Base-by-base conservation (phyloP, 108 stramenopile species). In the Asterionellopsis glacialis region DNA sequence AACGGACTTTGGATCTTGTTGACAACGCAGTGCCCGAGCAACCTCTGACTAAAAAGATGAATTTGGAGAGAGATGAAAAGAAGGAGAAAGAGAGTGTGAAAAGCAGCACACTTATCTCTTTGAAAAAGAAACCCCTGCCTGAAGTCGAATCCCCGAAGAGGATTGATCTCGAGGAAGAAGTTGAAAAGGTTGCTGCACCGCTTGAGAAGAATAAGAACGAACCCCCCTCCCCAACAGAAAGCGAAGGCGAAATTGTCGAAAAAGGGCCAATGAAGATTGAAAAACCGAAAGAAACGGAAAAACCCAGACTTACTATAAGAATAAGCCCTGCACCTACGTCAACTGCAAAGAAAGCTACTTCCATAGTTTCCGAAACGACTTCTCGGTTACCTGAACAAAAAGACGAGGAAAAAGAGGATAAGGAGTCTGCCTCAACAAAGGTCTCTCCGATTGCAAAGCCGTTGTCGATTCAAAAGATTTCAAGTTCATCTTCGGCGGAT, bases 251-350 rank as follows among this genome's bases (percentile, higher is more conserved):
- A 16, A 21, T 22, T 61, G 27, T 26, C 6, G 18, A 19, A 22
- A 9, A 45, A 28, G 45, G 41, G 47, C 13, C 38, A 55, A 14
- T 18, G 56, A 18, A 51, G 42, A 23, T 27, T 23, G 63, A 52
- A 57, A 25, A 39, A 57, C 21, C 33, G 1, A 48, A 63, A 55
- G 44, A 54, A 67, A 24, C 9, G 7, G 27, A 51, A 45, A n/a
- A 26, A 45, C 45, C 10, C 41, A 41, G 41, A 55, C 39, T 15
- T 49, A 39, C 16, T 45, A 12, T 15, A 27, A 18, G 13, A 21
- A 18, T n/a, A 43, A 39, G 23, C 18, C 24, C 15, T 23, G 28
- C 39, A 1, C 1, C 21, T 19, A 50, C 49, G 14, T 2, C 22
- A 49, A 13, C 25, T 19, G 28, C 50, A 33, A 33, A 33, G 33